Evolutionary conservation across 108 stramenopile species (phyloP).

Genomic region (Aurantiochytrium sp.): DNA sequence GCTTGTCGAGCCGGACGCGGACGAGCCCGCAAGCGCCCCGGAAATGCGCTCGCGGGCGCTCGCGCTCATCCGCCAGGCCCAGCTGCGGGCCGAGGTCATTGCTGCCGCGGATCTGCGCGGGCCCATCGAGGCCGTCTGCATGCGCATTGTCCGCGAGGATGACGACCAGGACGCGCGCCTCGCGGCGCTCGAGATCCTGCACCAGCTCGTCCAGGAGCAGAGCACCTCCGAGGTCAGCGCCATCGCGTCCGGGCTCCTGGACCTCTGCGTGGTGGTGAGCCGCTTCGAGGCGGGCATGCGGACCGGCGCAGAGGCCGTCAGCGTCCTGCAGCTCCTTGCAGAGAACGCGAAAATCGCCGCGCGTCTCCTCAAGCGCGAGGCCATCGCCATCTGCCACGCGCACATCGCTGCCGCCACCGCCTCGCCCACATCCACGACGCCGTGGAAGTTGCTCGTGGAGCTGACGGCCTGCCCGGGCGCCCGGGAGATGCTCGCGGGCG

Average conservation of each 20-base stretch:
- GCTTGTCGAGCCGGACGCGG: background rate
- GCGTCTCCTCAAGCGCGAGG: background rate
- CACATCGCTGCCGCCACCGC: background rate
- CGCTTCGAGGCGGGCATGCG: background rate
- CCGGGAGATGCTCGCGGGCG: background rate
- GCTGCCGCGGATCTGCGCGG: background rate
- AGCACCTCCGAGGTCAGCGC: background rate
- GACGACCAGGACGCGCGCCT: background rate
- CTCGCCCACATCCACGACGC: background rate
- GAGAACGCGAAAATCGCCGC: background rate
- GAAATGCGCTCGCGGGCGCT: background rate
- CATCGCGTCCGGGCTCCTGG: background rate
- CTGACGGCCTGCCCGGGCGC: background rate
- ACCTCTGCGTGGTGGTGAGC: conserved; percentile 5
- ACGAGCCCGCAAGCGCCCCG: background rate
- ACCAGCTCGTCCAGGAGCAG: background rate
- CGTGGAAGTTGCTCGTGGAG: background rate
- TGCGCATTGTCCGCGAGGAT: background rate
- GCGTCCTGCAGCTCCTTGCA: background rate
- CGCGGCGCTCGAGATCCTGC: background rate
- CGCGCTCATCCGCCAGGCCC: background rate
- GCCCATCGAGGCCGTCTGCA: background rate
- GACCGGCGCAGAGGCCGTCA: background rate
- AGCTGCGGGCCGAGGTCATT: background rate
- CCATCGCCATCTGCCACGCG: background rate